Evolutionary conservation across 2,329 filamentous ascomycete species (phyloP), one percentile per base, ranked within the genome.

Genomic region (Cercospora sp.): DNA sequence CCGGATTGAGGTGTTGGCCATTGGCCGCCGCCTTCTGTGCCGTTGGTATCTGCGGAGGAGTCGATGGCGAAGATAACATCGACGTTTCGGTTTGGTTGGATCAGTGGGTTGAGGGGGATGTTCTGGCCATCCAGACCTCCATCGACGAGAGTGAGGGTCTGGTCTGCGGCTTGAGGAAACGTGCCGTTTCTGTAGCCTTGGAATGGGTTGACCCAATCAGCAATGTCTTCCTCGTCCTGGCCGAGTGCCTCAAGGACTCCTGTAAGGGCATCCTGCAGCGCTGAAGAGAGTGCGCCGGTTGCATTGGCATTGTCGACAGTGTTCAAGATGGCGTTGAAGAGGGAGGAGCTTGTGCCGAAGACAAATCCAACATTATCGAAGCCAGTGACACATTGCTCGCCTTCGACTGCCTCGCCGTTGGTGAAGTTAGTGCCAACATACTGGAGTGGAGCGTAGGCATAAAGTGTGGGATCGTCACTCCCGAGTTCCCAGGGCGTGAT

Each of bases 21-120:
- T 3, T 71, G 73, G 8, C 66, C 72, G 33, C 66, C 72, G 40
- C 81, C 79, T 0, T 88, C 92, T 3, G 71, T 74, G 10, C 66
- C 72, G 40, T 81, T 79, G 0, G 88, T 92, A 77, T 95, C 92
- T 1, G 91, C 91, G 1, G 90, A 93, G 3, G 88, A 89, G 77
- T 95, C 92, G 53, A 94, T 82, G 1, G 92, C 91, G 75, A 94
- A 94, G 75, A 95, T 90, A 36, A 94, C 90, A 76, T 95, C 92
- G 42, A 95, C 87, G 16, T 84, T 76, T 51, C 92, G 89, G n/a
- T 82, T 75, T 0, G 90, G 90, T 74, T 94, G 90, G 70, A 93
- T 91, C 6, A 94, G 84, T 0, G 91, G 92, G 75, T 93, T 87
- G 0, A 94, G 80, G 1, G 92, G 92, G 51, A 95, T 88, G 76